Conservation (phyloP, 345 rosid species). For the Pistacia atlantica region DNA sequence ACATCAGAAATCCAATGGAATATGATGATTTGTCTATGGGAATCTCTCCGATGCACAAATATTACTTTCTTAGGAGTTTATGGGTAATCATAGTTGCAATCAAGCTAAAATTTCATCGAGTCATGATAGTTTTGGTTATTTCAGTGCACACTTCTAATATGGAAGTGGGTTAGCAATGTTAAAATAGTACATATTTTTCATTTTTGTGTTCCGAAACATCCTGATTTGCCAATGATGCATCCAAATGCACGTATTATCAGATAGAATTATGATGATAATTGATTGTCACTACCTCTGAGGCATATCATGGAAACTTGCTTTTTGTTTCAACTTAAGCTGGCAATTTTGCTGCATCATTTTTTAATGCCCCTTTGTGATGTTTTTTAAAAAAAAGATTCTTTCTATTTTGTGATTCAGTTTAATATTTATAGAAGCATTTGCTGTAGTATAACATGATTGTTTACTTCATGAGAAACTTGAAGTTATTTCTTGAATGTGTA, state of each 20-base stretch:
- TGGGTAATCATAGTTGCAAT: not conserved
- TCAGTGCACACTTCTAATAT: not conserved
- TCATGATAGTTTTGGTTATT: not conserved
- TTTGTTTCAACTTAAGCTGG: not conserved
- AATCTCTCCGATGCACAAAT: constrained; percentile 13
- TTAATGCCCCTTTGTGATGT: too few relatives aligned
- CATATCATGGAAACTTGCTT: not conserved
- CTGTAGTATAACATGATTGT: too few relatives aligned
- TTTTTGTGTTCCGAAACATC: not conserved
- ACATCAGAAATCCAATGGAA: constrained; percentile 9
- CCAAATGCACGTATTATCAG: constrained; percentile 30
- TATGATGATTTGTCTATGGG: constrained; percentile 18
- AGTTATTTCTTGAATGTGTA: too few relatives aligned
- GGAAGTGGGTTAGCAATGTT: too few relatives aligned
- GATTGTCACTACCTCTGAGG: constrained; percentile 51
- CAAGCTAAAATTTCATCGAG: not conserved
- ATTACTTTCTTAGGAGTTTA: too few relatives aligned
- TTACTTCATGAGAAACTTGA: too few relatives aligned
- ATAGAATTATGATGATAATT: constrained; percentile 27
- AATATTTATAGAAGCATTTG: too few relatives aligned
- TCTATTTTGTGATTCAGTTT: too few relatives aligned
- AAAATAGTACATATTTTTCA: not conserved
- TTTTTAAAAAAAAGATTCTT: too few relatives aligned
- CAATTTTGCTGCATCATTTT: not conserved
- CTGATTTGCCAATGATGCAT: constrained; percentile 24